Evolutionary conservation across 176 grass and related monocot genomes (phyloP), one percentile per base, ranked within the genome.

Genomic region (Zoysia japonica): DNA sequence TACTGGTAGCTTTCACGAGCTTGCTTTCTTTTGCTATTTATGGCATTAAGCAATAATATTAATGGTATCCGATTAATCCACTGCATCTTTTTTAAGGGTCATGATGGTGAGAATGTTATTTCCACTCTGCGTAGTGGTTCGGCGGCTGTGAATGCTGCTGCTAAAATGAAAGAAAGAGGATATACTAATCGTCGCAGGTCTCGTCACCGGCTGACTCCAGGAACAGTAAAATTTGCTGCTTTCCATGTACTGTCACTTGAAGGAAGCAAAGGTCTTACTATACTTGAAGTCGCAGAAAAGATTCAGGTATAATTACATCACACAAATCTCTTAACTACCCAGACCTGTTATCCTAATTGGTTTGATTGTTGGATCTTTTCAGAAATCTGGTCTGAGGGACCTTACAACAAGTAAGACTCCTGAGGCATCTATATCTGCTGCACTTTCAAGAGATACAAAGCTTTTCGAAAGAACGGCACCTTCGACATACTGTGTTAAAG

Each of bases 351-450:
- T 71, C 19, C 10, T 82, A 79, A 47, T 80, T 71, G 47, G 47
- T 80, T 72, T 69, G 62, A 35, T 62, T 79, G 10, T 81, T 74
- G 10, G 5, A 74, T 78, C 72, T 68, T 42, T 88, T 55, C 59
- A 99, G 96, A 95, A 84, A 91, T 99, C 96, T 87, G 92, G 96
- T 37, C 46, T 99, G 67, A 99, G 96, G 75, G 96, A 99, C 62
- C 86, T 99, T 47, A 99, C 96, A 75, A 99, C 96, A 42, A 99
- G 96, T 82, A 99, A 95, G 88, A 99, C 92, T 64, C 96, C 96
- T 4, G 96, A 99, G 80, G 96, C 96, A 68, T 99, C 96, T 75
- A 95, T 99, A 89, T 89, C 92, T 48, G 96, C 92, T 53, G 96
- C 96, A 69, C 87, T 99, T 14, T 99, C 96, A 17, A 90, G 96